These are phyloP conservation scores for Aegle marmelos DNA, from an alignment of 345 rosid genomes.

Conservation along the genomic window DNA sequence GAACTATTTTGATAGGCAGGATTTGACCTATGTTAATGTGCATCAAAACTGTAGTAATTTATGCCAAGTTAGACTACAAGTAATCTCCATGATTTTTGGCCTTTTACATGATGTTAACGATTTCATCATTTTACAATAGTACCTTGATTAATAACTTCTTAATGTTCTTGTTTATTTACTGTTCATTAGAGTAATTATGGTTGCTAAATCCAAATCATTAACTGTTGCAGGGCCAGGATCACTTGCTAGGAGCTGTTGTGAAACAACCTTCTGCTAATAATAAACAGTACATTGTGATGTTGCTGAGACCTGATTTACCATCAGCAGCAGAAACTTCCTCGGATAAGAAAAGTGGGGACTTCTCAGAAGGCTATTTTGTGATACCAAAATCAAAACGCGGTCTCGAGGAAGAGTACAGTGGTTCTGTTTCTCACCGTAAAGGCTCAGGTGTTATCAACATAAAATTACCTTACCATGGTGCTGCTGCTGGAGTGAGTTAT, in stretches of 20 bases:
- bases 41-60: background rate
- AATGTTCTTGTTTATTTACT: background rate
- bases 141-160: background rate
- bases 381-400: slow-evolving; percentile 76
- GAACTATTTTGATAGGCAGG: background rate
- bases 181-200: background rate
- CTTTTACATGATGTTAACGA: background rate
- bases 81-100: background rate
- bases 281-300: slow-evolving; percentile 64
- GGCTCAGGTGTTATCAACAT: slow-evolving; percentile 62
- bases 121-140: slow-evolving; percentile 1
- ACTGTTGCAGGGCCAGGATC: slow-evolving; percentile 62
- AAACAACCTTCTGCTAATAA: slow-evolving; percentile 44
- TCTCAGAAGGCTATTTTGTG: slow-evolving; percentile 54
- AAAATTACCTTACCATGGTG: slow-evolving; percentile 61
- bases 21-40: background rate
- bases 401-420: slow-evolving; percentile 54
- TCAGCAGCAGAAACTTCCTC: slow-evolving; percentile 42
- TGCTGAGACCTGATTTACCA: slow-evolving; percentile 72
- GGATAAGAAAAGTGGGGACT: slow-evolving; percentile 46
- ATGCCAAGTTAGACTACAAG: background rate
- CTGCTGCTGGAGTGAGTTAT: slow-evolving; percentile 75
- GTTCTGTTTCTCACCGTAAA: slow-evolving; percentile 54
- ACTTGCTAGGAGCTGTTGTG: slow-evolving; percentile 82
- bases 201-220: slow-evolving; percentile 18